These are phyloP conservation scores for Monilinia fructigena DNA, from an alignment of 2,329 filamentous ascomycete species.

Conservation along the genomic window DNA sequence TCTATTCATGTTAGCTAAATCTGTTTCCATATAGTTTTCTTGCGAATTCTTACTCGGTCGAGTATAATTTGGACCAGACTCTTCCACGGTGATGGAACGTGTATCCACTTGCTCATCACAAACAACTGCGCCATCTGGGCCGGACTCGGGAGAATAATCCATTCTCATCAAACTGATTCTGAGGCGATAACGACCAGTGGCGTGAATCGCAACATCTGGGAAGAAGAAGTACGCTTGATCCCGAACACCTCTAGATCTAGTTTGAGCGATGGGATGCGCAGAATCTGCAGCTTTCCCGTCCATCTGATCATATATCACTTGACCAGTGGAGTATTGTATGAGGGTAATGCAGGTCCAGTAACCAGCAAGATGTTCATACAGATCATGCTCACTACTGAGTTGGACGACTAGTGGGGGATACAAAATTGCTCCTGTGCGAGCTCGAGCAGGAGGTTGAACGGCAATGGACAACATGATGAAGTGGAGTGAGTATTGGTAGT, in stretches of 20 bases:
- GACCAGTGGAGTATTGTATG: slow-evolving; percentile 33
- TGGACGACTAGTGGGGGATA: slow-evolving; percentile 36
- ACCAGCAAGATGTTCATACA: slow-evolving; percentile 35
- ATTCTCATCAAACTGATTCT: slow-evolving; percentile 37
- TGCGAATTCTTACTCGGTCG: slow-evolving; percentile 33
- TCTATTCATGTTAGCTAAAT: slow-evolving; percentile 31
- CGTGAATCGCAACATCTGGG: slow-evolving; percentile 35
- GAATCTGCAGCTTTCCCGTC: slow-evolving; percentile 36
- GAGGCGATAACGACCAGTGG: slow-evolving; percentile 36
- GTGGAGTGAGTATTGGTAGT: background rate
- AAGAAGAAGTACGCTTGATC: slow-evolving; percentile 39
- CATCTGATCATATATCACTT: slow-evolving; percentile 34
- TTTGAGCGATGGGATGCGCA: slow-evolving; percentile 35
- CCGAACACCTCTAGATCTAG: slow-evolving; percentile 19
- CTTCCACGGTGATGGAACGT: slow-evolving; percentile 34
- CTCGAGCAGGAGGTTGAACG: slow-evolving; percentile 36
- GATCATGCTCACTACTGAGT: slow-evolving; percentile 33
- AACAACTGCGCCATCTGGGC: slow-evolving; percentile 30
- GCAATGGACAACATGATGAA: slow-evolving; percentile 27
- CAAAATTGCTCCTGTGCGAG: slow-evolving; percentile 31
- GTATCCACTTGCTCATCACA: slow-evolving; percentile 36
- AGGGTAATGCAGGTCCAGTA: slow-evolving; percentile 37
- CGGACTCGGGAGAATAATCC: slow-evolving; percentile 33
- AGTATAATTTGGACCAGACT: slow-evolving; percentile 27
- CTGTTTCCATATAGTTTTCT: background rate